Conservation (phyloP, 2,329 filamentous ascomycete species). For the Aspergillus eucalypticola region DNA sequence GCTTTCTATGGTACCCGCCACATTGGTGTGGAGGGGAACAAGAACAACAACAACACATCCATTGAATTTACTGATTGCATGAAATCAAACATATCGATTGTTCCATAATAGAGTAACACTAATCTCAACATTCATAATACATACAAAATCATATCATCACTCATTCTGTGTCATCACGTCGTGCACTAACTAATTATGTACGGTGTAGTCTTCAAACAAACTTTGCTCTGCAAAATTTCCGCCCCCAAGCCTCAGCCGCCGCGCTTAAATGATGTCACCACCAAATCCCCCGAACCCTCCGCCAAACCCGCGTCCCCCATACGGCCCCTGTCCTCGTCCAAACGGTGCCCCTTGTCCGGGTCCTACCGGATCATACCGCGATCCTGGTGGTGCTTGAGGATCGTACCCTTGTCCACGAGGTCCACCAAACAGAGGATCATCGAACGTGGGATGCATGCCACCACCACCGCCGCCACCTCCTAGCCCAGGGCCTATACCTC, state of each 20-base stretch:
- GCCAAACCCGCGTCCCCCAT: slow-evolving; percentile 52
- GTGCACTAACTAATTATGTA: background rate
- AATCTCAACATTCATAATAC: background rate
- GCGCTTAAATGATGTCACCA: slow-evolving; percentile 43
- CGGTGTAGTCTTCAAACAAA: background rate
- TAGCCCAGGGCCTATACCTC: slow-evolving; percentile 62
- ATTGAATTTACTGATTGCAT: background rate
- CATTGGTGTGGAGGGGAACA: background rate
- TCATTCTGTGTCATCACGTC: slow-evolving; percentile 1
- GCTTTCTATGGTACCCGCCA: background rate
- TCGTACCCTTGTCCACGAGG: slow-evolving; percentile 57
- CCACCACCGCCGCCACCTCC: slow-evolving; percentile 70
- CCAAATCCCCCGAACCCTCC: slow-evolving; percentile 42
- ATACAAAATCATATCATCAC: background rate
- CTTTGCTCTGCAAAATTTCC: background rate
- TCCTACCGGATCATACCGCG: slow-evolving; percentile 86
- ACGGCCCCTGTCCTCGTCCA: slow-evolving; percentile 36
- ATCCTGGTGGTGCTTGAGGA: slow-evolving; percentile 77
- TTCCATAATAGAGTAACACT: background rate
- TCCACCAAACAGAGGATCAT: slow-evolving; percentile 80
- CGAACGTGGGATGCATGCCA: slow-evolving; percentile 96
- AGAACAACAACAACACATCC: background rate
- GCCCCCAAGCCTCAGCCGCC: background rate
- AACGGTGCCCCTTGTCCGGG: slow-evolving; percentile 60
- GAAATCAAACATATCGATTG: background rate